Evolutionary conservation across 805 yeast species (phyloP).

Genomic region (Pichia pseudocactophila): DNA sequence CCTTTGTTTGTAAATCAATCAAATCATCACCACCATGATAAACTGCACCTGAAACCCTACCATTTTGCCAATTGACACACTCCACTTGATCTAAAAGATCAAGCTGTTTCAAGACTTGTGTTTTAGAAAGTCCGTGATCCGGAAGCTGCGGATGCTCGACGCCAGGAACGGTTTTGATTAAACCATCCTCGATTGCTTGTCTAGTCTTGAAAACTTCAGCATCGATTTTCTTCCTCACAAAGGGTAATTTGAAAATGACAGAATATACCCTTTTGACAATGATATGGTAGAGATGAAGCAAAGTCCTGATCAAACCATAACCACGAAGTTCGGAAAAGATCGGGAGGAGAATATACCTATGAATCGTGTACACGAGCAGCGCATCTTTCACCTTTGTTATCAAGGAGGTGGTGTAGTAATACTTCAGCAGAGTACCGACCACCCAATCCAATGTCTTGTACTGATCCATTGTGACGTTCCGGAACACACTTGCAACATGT

Average conservation of each 20-base stretch:
- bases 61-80: constrained; percentile 67
- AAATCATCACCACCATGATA: constrained; percentile 90
- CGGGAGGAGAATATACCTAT: constrained; percentile 4
- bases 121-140: constrained; percentile 41
- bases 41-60: constrained; percentile 89
- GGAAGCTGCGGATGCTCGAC: constrained; percentile 49
- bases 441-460: neutral
- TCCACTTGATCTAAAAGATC: constrained; percentile 44
- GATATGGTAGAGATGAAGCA: constrained; percentile 2
- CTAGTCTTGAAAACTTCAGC: constrained; percentile 45
- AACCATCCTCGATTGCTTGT: constrained; percentile 40
- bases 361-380: constrained; percentile 9
- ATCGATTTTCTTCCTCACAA: constrained; percentile 47
- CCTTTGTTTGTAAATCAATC: constrained; percentile 62
- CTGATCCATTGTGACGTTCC: neutral
- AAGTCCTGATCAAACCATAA: constrained; percentile 18
- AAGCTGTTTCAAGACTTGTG: constrained; percentile 41
- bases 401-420: constrained; percentile 1
- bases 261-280: constrained; percentile 10
- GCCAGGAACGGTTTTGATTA: constrained; percentile 46
- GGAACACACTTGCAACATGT: too few relatives aligned
- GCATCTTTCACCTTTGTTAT: constrained; percentile 13
- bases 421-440: neutral
- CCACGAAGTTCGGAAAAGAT: constrained; percentile 15
- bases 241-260: constrained; percentile 18